These are phyloP conservation scores for Xylariales sp. DNA, from an alignment of 2,329 filamentous ascomycete species.

Conservation along the genomic window DNA sequence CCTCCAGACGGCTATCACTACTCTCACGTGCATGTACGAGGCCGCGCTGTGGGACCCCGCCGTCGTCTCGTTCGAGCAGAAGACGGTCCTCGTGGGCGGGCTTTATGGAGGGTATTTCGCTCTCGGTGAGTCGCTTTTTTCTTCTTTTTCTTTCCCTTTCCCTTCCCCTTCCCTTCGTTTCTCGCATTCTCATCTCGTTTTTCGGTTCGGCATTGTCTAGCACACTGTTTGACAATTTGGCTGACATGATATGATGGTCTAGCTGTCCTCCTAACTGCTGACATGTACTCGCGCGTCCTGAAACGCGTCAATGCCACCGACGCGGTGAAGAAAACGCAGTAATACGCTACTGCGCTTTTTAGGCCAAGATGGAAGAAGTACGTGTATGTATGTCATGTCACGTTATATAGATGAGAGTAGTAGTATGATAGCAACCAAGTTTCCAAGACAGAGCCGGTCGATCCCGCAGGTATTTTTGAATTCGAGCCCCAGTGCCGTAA, in stretches of 20 bases:
- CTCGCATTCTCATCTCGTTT: neutral
- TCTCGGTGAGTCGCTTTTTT: slow-evolving; percentile 59
- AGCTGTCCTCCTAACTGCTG: slow-evolving; percentile 63
- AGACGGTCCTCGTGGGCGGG: slow-evolving; percentile 59
- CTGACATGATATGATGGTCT: neutral
- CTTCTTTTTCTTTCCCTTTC: neutral
- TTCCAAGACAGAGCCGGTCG: slow-evolving; percentile 17
- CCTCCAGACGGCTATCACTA: slow-evolving; percentile 63
- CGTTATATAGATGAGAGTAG: slow-evolving; percentile 5
- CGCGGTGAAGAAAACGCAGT: slow-evolving; percentile 57
- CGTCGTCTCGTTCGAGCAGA: slow-evolving; percentile 58
- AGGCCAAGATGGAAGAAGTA: neutral
- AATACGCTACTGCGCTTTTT: slow-evolving; percentile 10
- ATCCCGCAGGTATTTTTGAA: slow-evolving; percentile 31
- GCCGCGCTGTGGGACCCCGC: slow-evolving; percentile 61
- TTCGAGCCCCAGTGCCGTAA: slow-evolving; percentile 35
- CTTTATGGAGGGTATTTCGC: slow-evolving; percentile 64
- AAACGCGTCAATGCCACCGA: slow-evolving; percentile 53
- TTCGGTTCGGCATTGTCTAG: slow-evolving; percentile 6
- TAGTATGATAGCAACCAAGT: neutral
- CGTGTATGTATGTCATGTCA: slow-evolving; percentile 3
- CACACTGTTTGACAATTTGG: neutral
- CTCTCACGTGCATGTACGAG: slow-evolving; percentile 63
- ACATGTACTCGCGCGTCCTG: slow-evolving; percentile 66
- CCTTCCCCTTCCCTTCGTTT: no score